phyloP scores from a whole-genome alignment of 2,329 filamentous ascomycete species.

The Penicillium sp. region DNA sequence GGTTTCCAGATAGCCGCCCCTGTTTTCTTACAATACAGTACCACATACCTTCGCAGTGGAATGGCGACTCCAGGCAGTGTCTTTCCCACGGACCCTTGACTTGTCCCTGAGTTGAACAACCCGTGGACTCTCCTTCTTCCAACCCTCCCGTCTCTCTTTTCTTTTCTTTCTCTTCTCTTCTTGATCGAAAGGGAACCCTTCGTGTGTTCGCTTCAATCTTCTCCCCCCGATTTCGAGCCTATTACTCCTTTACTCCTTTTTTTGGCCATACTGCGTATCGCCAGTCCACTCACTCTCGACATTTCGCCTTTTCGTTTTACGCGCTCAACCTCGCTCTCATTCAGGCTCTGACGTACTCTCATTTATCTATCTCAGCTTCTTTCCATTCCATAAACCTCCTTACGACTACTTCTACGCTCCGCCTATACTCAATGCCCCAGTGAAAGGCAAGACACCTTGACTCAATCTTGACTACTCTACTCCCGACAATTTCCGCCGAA shows the following conservation, averaged over 20 bases:
- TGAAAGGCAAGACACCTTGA: background rate
- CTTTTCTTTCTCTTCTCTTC: background rate
- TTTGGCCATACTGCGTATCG: conserved; percentile 27
- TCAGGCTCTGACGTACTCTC: conserved; percentile 10
- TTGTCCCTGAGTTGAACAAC: conserved; percentile 10
- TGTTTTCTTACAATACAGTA: conserved; percentile 3
- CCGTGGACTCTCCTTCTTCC: background rate
- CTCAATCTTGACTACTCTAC: background rate
- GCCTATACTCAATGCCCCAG: conserved; percentile 9
- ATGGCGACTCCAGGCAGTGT: background rate
- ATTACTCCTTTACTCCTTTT: conserved; percentile 10
- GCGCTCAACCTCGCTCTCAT: conserved; percentile 10
- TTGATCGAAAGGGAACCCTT: background rate
- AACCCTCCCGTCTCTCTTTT: conserved; percentile 5
- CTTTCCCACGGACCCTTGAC: conserved; percentile 6
- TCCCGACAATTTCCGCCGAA: conserved; percentile 1
- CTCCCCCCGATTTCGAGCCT: conserved; percentile 1
- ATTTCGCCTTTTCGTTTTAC: conserved; percentile 7
- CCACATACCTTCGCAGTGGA: conserved; percentile 4
- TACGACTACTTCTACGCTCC: conserved; percentile 4
- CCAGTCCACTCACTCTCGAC: conserved; percentile 26
- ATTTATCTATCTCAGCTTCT: conserved; percentile 11
- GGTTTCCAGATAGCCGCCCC: background rate
- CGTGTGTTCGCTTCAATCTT: background rate
- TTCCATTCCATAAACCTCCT: conserved; percentile 3